Percentiles rank a stretch among this genome's conserved stretches.
phyloP scores from a whole-genome alignment of 257 asterid genomes.

The Nicotiana sylvestris region DNA sequence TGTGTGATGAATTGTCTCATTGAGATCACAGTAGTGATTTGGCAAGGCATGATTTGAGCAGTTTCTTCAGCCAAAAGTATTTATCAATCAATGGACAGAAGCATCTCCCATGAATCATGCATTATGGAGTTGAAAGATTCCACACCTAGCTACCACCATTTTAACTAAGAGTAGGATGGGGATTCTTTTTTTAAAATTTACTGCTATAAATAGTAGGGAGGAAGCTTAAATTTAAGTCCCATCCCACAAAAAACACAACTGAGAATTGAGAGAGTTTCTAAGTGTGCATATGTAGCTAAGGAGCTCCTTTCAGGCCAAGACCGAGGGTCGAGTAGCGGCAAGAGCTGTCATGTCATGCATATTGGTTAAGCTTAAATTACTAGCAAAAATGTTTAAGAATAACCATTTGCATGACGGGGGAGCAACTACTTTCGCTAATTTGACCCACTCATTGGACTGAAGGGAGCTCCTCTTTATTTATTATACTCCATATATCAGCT shows the following conservation, averaged over 20 bases:
- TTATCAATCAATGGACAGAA: not conserved
- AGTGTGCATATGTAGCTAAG: not conserved
- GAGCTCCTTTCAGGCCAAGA: constrained; percentile 55
- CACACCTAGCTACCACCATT: not conserved
- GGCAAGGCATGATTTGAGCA: not conserved
- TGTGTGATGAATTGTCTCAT: not conserved
- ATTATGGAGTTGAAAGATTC: constrained; percentile 5
- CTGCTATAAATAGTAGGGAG: not conserved
- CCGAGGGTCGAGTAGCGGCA: constrained; percentile 38
- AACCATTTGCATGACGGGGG: constrained; percentile 55
- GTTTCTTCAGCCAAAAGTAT: not conserved
- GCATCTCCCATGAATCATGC: not conserved
- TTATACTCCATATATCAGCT: not conserved
- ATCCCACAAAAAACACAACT: not conserved
- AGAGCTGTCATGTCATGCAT: constrained; percentile 70
- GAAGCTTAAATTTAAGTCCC: not conserved
- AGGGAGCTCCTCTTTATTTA: constrained; percentile 46
- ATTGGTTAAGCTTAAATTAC: constrained; percentile 31
- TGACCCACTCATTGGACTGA: constrained; percentile 41
- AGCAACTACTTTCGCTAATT: constrained; percentile 48
- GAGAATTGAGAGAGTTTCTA: not conserved
- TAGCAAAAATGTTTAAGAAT: constrained; percentile 17
- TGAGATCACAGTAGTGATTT: not conserved
- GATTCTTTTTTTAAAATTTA: not conserved
- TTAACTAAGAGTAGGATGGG: not conserved